Base-by-base conservation (phyloP, 2,329 filamentous ascomycete genomes). In the Cytospora mali region DNA sequence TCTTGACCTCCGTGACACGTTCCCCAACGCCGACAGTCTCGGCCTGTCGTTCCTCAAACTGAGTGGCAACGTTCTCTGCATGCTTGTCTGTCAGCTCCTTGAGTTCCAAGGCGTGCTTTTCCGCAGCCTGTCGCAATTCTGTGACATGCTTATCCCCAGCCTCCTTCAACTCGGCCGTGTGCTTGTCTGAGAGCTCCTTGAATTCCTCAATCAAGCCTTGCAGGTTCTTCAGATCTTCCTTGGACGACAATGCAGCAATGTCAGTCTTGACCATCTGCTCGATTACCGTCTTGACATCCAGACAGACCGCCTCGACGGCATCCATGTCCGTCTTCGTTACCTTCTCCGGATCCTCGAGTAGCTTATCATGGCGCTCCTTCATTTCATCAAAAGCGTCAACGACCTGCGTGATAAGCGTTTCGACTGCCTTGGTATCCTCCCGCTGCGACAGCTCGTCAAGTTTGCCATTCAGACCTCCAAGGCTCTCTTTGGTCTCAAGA, bases 261-360 rank as follows among this genome's bases (percentile, higher is more conserved):
- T 95, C 88, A 1, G 89, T 86, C 59, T 89, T 81, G 35, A 87
- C 81, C 70, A 95, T 84, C 60, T 90, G 87, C 51, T 93, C 89
- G 10, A 97, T 80, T 29, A 89, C 86, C 5, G 84, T 81, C 76
- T 96, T 97, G 75, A 96, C 88, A 66, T 97, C 93, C n/a, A 91
- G 85, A 33, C 93, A 91, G 49, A 94, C 83, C 0, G 91, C 83
- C 67, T 92, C 91, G 9, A 98, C 84, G 1, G 91, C 85, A 66
- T 95, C 91, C 4, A 97, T 80, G 68, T 97, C 92, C 0, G 87
- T 85, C 77, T 96, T 97, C 55, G 88, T 90, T 27, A 94, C 83
- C 68, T 85, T 87, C 42, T 90, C 87, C 0, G 82, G 81, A 46
- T 82, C 80, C 21, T 87, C 83, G 11, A 79, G 73, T 13, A 81